phyloP scores from a whole-genome alignment of 2,329 filamentous ascomycete species.

The Arthroderma sp. region DNA sequence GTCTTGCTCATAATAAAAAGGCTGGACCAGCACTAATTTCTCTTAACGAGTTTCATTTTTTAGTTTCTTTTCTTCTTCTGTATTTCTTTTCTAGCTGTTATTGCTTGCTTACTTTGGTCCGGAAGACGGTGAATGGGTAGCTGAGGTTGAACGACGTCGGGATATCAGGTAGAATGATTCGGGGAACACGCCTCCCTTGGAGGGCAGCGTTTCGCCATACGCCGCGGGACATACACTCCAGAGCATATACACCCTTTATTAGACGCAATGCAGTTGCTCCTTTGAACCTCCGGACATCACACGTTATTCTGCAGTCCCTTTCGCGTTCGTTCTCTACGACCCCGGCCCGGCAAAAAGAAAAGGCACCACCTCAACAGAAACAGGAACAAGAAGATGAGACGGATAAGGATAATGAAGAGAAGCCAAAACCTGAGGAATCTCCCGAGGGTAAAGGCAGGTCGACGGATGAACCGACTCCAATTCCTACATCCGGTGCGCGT shows the following conservation, averaged over 20 bases:
- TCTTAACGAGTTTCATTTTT: no score
- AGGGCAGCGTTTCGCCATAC: constrained; percentile 45
- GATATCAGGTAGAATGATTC: constrained; percentile 41
- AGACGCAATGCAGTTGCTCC: constrained; percentile 19
- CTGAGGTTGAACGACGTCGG: neutral
- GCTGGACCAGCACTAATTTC: neutral
- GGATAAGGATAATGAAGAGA: constrained; percentile 26
- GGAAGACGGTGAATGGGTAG: constrained; percentile 2
- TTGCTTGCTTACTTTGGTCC: constrained; percentile 1
- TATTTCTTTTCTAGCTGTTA: constrained; percentile 2
- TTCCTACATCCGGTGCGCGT: constrained; percentile 18
- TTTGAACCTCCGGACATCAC: constrained; percentile 6
- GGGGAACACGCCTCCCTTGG: constrained; percentile 53
- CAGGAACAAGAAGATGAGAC: constrained; percentile 10
- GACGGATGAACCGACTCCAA: constrained; percentile 34
- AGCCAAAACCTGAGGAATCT: constrained; percentile 22
- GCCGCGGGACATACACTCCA: constrained; percentile 27
- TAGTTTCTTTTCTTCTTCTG: neutral
- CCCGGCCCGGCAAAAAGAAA: constrained; percentile 42
- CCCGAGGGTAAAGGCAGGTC: constrained; percentile 31
- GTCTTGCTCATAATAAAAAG: constrained; percentile 1
- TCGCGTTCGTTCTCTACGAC: constrained; percentile 33
- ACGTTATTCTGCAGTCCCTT: constrained; percentile 15
- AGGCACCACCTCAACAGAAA: constrained; percentile 35
- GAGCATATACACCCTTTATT: constrained; percentile 19